Evolutionary conservation across 306 rosid species (phyloP), one percentile per base, ranked within the genome.

Genomic region (Mucuna pruriens): DNA sequence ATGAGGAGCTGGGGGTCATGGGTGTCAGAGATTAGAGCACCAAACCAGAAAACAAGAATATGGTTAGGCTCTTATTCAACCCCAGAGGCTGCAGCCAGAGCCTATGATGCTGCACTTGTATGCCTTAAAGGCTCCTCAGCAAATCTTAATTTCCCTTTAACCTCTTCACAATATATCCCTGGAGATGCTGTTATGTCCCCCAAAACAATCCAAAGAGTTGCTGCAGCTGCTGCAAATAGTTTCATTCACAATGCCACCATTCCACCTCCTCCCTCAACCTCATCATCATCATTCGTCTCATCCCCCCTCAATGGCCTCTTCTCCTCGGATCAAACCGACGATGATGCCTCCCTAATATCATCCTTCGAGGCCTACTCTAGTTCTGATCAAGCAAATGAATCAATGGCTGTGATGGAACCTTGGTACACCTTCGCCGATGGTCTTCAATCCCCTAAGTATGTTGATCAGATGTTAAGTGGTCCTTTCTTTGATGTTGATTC

Each of bases 1-100:
- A 96, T 93, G 98, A 93, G 99, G 63, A 93, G 92, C 44, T 96
- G 99, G 99, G 99, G 99, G 0, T 96, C 99, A 17, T 96, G 93
- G 94, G 99, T 96, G 0, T 93, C 99, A 9, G 99, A 96, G 91
- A 90, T 96, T 36, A 89, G 99, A 71, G 97, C 99, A 64, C 99
- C 99, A 38, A 93, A 92, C 76, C 98, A 96, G 62, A 96, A 96
- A 77, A 92, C 98, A 75, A 93, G 99, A 85, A 96, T 96, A 15
- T 96, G 99, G 99, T 55, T 96, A 13, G 99, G 99, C 3, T 96
- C 99, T 39, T 93, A 96, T 71, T 93, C 99, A 6, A 96, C 97
- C 0, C 79, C 99, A 12, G 99, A 96, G 64, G 99, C 99, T 1
- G 99, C 99, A 7, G 99, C 99, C 0, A 88, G 99, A 85, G 99